Percentiles rank a stretch among this genome's conserved stretches.
These are phyloP conservation scores for Piloderma croceum DNA, from an alignment of 768 basidiomycete species.

Conservation along the genomic window DNA sequence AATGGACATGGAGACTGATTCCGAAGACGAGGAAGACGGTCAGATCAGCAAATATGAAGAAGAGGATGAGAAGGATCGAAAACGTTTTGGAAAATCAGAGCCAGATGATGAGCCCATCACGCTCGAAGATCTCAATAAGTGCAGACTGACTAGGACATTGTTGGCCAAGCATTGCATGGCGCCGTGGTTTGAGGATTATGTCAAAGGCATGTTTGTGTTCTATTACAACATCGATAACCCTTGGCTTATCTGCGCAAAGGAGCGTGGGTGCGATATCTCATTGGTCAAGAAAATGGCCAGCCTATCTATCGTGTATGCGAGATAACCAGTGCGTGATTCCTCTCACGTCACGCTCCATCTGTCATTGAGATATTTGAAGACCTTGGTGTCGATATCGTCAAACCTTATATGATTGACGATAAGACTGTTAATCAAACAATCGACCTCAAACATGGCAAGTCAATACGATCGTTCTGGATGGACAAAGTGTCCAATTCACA, in stretches of 20 bases:
- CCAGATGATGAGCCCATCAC: slow-evolving; percentile 43
- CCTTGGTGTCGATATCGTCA: slow-evolving; percentile 45
- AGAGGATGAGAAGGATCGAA: slow-evolving; percentile 61
- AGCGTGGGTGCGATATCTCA: slow-evolving; percentile 80
- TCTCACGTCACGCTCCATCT: slow-evolving; percentile 6
- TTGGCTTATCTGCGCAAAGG: slow-evolving; percentile 45
- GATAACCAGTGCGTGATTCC: slow-evolving; percentile 54
- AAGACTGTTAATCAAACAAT: slow-evolving; percentile 59
- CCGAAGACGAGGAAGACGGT: slow-evolving; percentile 73
- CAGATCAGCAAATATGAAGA: slow-evolving; percentile 71
- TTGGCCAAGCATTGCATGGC: slow-evolving; percentile 67
- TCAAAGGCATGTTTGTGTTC: slow-evolving; percentile 54
- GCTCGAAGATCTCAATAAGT: slow-evolving; percentile 52
- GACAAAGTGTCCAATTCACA: slow-evolving; percentile 79
- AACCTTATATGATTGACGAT: slow-evolving; percentile 71
- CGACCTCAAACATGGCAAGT: slow-evolving; percentile 73
- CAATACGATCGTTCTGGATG: slow-evolving; percentile 60
- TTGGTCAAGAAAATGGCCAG: slow-evolving; percentile 54
- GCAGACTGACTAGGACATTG: slow-evolving; percentile 61
- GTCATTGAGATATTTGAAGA: slow-evolving; percentile 31
- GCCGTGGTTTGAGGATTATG: slow-evolving; percentile 84
- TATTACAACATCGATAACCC: neutral
- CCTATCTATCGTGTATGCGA: slow-evolving; percentile 81
- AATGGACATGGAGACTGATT: slow-evolving; percentile 77
- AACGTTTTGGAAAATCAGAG: slow-evolving; percentile 40